Conservation (phyloP, 2,329 filamentous ascomycete species). For the Ascocoryne sarcoides region DNA sequence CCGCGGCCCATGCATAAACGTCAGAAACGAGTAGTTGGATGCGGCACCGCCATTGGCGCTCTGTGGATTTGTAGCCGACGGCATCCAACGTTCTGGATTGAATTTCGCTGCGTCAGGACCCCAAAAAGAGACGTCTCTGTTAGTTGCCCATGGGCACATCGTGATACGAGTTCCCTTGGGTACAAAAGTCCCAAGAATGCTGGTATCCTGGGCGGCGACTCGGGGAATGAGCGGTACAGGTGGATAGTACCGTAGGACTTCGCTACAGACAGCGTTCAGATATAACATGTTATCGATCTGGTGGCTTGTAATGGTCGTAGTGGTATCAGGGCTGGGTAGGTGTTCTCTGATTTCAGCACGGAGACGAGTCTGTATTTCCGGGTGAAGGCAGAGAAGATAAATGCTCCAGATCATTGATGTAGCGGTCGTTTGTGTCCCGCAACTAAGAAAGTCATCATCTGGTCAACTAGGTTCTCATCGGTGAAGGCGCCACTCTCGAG, state of each 20-base stretch:
- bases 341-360: constrained; percentile 57
- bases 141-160: constrained; percentile 57
- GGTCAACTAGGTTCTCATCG: constrained; percentile 70
- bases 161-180: constrained; percentile 64
- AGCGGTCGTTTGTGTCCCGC: constrained; percentile 67
- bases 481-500: constrained; percentile 65
- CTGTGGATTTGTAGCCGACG: constrained; percentile 28
- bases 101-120: constrained; percentile 67
- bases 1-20: constrained; percentile 78
- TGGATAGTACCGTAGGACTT: constrained; percentile 64
- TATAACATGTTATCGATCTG: constrained; percentile 70
- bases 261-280: constrained; percentile 69
- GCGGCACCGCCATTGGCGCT: constrained; percentile 58
- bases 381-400: constrained; percentile 59
- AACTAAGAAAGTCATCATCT: constrained; percentile 80
- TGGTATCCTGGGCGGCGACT: constrained; percentile 53
- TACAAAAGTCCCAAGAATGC: constrained; percentile 54
- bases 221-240: constrained; percentile 67
- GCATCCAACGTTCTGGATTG: constrained; percentile 69
- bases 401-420: constrained; percentile 65
- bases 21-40: constrained; percentile 70
- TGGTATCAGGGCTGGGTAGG: constrained; percentile 41
- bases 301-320: constrained; percentile 38
- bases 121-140: constrained; percentile 63
- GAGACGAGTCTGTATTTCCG: constrained; percentile 55